These are phyloP conservation scores for Westerdykella sp. DNA, from an alignment of 2,329 filamentous ascomycete species.

Conservation along the genomic window DNA sequence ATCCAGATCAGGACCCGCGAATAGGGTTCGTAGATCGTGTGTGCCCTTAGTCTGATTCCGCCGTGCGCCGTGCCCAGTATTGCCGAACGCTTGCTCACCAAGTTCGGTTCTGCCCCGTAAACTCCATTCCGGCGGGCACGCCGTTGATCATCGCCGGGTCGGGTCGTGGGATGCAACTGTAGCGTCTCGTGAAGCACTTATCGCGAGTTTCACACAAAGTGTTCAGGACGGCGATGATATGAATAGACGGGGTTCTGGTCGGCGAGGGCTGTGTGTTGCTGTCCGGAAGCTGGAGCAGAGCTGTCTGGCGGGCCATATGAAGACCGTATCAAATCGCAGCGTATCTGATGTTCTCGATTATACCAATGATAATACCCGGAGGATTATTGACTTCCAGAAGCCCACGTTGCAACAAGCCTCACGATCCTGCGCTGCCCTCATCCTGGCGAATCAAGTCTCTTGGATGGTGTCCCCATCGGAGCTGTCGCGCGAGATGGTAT, in stretches of 20 bases:
- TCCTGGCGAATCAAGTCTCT: too few relatives aligned
- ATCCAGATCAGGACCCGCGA: constrained; percentile 11
- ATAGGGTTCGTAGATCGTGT: constrained; percentile 15
- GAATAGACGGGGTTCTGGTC: constrained; percentile 1
- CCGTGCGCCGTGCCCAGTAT: neutral
- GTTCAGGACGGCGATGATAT: constrained; percentile 6
- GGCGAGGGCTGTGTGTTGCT: too few relatives aligned
- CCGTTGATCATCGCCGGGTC: constrained; percentile 20
- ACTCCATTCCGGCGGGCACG: constrained; percentile 14
- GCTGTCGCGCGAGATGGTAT: too few relatives aligned
- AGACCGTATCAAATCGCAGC: too few relatives aligned
- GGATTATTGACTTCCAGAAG: too few relatives aligned
- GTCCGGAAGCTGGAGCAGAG: too few relatives aligned
- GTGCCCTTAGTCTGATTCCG: constrained; percentile 11
- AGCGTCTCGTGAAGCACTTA: constrained; percentile 13
- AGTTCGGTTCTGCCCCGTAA: constrained; percentile 8
- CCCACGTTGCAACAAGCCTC: too few relatives aligned
- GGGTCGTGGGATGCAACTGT: constrained; percentile 3
- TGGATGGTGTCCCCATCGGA: too few relatives aligned
- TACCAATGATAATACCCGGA: too few relatives aligned
- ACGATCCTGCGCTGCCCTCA: too few relatives aligned
- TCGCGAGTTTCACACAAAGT: constrained; percentile 15
- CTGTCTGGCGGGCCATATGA: too few relatives aligned
- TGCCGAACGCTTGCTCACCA: neutral
- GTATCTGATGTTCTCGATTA: too few relatives aligned